A percentile compares a stretch with the other conserved stretches of the same genome.
These are phyloP conservation scores for Trichophyton equinum DNA, from an alignment of 2,329 filamentous ascomycete genomes.

Conservation along the genomic window DNA sequence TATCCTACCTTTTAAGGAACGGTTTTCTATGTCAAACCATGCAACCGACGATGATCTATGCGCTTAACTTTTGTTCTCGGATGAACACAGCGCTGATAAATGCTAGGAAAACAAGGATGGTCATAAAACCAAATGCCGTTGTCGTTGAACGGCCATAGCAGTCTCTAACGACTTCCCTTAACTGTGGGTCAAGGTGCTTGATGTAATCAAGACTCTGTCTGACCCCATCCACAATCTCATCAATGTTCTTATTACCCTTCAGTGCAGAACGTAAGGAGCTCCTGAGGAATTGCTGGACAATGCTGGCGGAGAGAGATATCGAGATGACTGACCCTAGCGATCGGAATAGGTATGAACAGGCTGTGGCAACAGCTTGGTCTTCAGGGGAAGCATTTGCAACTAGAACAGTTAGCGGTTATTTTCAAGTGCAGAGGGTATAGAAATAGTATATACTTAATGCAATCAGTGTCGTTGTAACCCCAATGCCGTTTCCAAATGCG, in stretches of 20 bases:
- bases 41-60: slow-evolving; percentile 14
- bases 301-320: slow-evolving; percentile 56
- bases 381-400: slow-evolving; percentile 55
- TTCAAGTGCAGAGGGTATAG: not conserved
- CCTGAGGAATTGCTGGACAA: slow-evolving; percentile 57
- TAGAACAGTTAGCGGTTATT: slow-evolving; percentile 13
- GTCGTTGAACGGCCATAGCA: slow-evolving; percentile 52
- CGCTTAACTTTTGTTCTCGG: slow-evolving; percentile 43
- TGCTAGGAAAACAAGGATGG: slow-evolving; percentile 40
- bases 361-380: slow-evolving; percentile 63
- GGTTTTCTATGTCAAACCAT: not conserved
- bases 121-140: slow-evolving; percentile 40
- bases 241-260: slow-evolving; percentile 45
- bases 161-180: slow-evolving; percentile 47
- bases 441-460: slow-evolving; percentile 40
- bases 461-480: slow-evolving; percentile 59
- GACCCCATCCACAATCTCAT: slow-evolving; percentile 55
- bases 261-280: slow-evolving; percentile 43
- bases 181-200: slow-evolving; percentile 47
- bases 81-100: slow-evolving; percentile 39
- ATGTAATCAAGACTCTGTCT: slow-evolving; percentile 60
- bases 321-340: slow-evolving; percentile 55
- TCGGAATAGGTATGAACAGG: slow-evolving; percentile 70
- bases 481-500: slow-evolving; percentile 45
- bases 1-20: not conserved